Conservation (phyloP, 106 monocot genomes). For the Allium fistulosum region DNA sequence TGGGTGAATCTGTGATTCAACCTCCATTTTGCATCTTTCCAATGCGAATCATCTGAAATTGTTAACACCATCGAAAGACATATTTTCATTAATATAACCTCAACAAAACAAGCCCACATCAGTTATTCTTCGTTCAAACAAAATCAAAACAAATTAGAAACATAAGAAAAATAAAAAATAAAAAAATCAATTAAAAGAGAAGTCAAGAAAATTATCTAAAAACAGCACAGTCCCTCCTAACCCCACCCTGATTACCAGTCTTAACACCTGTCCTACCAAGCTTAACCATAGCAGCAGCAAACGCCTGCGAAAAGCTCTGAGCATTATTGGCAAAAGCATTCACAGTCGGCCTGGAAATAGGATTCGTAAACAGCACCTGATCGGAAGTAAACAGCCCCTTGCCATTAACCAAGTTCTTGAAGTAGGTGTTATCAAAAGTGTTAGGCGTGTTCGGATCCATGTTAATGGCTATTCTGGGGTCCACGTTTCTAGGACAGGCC, state of each 20-base stretch:
- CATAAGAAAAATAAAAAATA: no score
- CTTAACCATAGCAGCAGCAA: slow-evolving; percentile 24
- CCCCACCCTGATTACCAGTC: slow-evolving; percentile 30
- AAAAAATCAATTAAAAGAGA: no score
- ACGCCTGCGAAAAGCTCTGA: slow-evolving; percentile 14
- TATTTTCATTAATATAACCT: no score
- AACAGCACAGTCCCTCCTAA: slow-evolving; percentile 24
- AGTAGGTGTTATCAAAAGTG: slow-evolving; percentile 32
- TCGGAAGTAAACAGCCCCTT: slow-evolving; percentile 30
- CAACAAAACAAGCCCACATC: no score
- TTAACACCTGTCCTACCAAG: slow-evolving; percentile 18
- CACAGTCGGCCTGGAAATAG: slow-evolving; percentile 11
- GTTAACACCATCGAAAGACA: no score
- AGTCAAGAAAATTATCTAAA: not conserved
- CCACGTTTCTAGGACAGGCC: slow-evolving; percentile 12
- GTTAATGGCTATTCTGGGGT: slow-evolving; percentile 11
- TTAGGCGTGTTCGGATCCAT: slow-evolving; percentile 8
- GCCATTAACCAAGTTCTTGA: slow-evolving; percentile 15
- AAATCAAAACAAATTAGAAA: no score
- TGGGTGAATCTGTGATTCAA: no score
- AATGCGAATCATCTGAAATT: no score
- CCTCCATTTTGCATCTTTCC: no score
- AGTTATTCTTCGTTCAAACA: no score
- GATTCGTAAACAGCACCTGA: slow-evolving; percentile 22
- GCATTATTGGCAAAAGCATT: slow-evolving; percentile 10